These are phyloP conservation scores for Boletus patriciae DNA, from an alignment of 768 basidiomycete genomes.

Conservation along the genomic window DNA sequence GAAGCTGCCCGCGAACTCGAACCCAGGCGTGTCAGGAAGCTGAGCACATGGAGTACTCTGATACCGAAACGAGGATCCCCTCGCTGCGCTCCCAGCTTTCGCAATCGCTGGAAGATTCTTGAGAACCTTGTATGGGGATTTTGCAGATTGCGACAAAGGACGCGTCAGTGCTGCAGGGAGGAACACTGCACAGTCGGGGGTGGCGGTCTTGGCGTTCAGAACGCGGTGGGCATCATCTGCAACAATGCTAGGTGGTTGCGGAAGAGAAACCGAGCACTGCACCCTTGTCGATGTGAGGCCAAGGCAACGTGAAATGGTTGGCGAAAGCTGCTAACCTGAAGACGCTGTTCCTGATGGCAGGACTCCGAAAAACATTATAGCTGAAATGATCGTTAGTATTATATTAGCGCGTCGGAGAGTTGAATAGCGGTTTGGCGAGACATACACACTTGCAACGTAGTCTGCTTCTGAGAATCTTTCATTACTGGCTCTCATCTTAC, in stretches of 20 bases:
- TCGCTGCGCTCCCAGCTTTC: constrained; percentile 38
- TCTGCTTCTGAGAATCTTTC: constrained; percentile 57
- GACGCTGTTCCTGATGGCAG: constrained; percentile 42
- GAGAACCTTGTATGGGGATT: constrained; percentile 50
- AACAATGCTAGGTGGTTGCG: constrained; percentile 40
- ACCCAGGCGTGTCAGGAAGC: constrained; percentile 46
- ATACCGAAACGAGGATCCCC: constrained; percentile 49
- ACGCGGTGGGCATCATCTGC: constrained; percentile 37
- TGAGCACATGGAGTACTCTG: constrained; percentile 51
- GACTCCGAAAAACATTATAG: constrained; percentile 50
- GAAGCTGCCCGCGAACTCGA: constrained; percentile 54
- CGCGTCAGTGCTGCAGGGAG: constrained; percentile 41
- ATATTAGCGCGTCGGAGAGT: not conserved
- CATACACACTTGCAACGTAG: constrained; percentile 55
- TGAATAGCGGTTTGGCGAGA: not conserved
- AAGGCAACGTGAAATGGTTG: not conserved
- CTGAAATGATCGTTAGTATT: constrained; percentile 23
- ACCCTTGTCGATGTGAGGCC: constrained; percentile 35
- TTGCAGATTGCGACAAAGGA: constrained; percentile 42
- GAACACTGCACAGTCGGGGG: constrained; percentile 52
- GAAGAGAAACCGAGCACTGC: constrained; percentile 49
- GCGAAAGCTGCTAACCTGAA: constrained; percentile 38
- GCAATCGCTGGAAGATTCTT: constrained; percentile 40
- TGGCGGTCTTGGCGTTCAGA: constrained; percentile 45
- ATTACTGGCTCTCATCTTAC: constrained; percentile 43